These are phyloP conservation scores for Neonectria neomacrospora DNA, from an alignment of 2,329 filamentous ascomycete genomes.

Conservation along the genomic window DNA sequence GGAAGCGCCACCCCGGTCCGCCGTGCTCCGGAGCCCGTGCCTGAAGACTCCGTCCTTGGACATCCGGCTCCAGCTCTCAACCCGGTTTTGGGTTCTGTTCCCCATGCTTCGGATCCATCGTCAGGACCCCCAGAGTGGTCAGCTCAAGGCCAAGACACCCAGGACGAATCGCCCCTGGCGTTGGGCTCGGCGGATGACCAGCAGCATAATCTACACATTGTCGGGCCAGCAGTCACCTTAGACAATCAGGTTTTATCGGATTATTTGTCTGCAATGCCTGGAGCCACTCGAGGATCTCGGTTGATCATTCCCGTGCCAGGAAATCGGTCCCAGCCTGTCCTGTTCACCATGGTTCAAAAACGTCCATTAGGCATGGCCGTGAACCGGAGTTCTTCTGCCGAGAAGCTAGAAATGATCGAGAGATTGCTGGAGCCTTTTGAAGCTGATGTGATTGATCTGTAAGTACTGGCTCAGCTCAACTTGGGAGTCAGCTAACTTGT, in stretches of 20 bases:
- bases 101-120: background rate
- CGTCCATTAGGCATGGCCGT: constrained; percentile 56
- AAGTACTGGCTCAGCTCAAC: constrained; percentile 27
- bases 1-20: constrained; percentile 11
- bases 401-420: constrained; percentile 66
- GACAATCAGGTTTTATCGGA: constrained; percentile 71
- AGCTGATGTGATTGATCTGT: constrained; percentile 62
- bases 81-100: background rate
- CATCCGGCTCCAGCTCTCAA: background rate
- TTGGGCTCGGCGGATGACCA: constrained; percentile 50
- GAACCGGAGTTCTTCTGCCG: constrained; percentile 52
- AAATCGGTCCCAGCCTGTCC: constrained; percentile 51
- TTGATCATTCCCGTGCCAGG: constrained; percentile 48
- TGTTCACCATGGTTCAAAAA: constrained; percentile 60
- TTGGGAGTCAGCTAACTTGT: constrained; percentile 20
- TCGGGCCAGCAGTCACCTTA: constrained; percentile 68
- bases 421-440: constrained; percentile 67
- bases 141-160: constrained; percentile 7
- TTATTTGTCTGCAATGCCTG: constrained; percentile 57
- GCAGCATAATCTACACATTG: constrained; percentile 62
- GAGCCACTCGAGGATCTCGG: constrained; percentile 43
- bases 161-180: constrained; percentile 44
- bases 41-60: constrained; percentile 5
- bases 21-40: background rate
- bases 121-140: constrained; percentile 9